These are phyloP conservation scores for Danielozyma ontarioensis DNA, from an alignment of 805 yeast genomes.

Conservation along the genomic window DNA sequence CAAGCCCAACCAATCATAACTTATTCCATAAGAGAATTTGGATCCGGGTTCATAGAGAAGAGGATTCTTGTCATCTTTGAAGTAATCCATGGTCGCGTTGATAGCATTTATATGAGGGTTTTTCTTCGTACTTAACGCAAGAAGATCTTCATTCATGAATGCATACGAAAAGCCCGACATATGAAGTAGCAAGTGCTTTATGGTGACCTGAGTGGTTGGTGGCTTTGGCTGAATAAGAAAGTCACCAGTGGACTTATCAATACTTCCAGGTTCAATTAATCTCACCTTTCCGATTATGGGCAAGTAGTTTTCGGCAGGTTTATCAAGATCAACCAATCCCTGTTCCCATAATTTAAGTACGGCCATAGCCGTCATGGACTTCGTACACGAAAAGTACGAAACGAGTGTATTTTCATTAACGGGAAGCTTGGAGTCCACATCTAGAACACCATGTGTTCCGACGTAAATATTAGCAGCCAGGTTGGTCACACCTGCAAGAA, in stretches of 20 bases:
- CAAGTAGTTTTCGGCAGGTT: slow-evolving; percentile 25
- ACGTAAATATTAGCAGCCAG: slow-evolving; percentile 4
- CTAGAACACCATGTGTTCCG: slow-evolving; percentile 8
- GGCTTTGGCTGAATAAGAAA: slow-evolving; percentile 4
- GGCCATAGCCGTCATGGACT: slow-evolving; percentile 25
- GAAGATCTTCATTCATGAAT: slow-evolving; percentile 26
- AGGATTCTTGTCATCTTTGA: slow-evolving; percentile 22
- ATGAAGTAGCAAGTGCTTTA: slow-evolving; percentile 11
- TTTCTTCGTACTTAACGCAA: slow-evolving; percentile 13
- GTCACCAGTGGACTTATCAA: slow-evolving; percentile 10
- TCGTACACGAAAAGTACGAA: slow-evolving; percentile 12
- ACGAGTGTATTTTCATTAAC: slow-evolving; percentile 6
- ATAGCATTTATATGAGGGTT: slow-evolving; percentile 12
- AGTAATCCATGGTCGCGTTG: slow-evolving; percentile 19
- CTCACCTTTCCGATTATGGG: slow-evolving; percentile 23
- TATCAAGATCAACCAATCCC: slow-evolving; percentile 27
- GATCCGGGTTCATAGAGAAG: slow-evolving; percentile 31
- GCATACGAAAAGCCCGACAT: slow-evolving; percentile 29
- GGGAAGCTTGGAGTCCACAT: slow-evolving; percentile 5
- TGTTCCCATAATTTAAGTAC: slow-evolving; percentile 28
- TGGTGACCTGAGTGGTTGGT: slow-evolving; percentile 9
- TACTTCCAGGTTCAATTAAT: slow-evolving; percentile 7
- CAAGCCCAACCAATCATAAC: slow-evolving; percentile 33
- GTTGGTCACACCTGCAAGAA: slow-evolving; percentile 12
- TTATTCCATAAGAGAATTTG: slow-evolving; percentile 28